Evolutionary conservation across 2,329 filamentous ascomycete species (phyloP), one percentile per base, ranked within the genome.

Genomic region (Clonostachys chloroleuca): DNA sequence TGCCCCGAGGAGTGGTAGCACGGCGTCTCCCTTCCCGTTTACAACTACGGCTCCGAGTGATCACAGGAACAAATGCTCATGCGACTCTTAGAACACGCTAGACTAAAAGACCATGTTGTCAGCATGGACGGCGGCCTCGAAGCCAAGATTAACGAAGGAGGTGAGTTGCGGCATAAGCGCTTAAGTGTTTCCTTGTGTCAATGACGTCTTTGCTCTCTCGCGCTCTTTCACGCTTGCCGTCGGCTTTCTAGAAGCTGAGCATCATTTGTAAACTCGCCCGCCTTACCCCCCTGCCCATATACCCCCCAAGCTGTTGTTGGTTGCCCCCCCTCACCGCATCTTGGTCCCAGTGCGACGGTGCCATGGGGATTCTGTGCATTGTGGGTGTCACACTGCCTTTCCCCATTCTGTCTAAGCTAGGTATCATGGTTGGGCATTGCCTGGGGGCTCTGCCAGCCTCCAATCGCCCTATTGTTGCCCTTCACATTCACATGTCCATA

Each of bases 61-160:
- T 46, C 44, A 33, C 34, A 40, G 30, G 47, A 9, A 41, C 30
- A 36, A 30, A 53, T 40, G 54, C 51, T 43, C 12, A 60, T 52
- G 45, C 49, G 34, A 53, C 50, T 52, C 49, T 51, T 59, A 89
- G 92, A 96, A 65, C 92, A 97, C 69, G 94, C 94, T 50, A 86
- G 92, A 59, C 76, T 99, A 48, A 95, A 94, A 67, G 91, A 96
- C 51, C 89, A 97, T 68, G 81, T 99, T 51, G 73, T 85, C 4
- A 81, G 76, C 54, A 95, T 99, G 91, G 81, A 86, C 41, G 92
- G 92, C 53, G 89, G 91, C 56, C 79, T 99, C 16, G 94, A 97
- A 68, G 90, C 92, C 44, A 86, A 81, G 63, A 85, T 99, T 53
- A 80, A 95, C 59, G 95, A 99, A 87, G 94, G 88, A 77, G 94